Percentiles rank a stretch among this genome's conserved stretches.
phyloP scores from a whole-genome alignment of 495 filamentous ascomycete genomes.

The Aspergillus mulundensis region DNA sequence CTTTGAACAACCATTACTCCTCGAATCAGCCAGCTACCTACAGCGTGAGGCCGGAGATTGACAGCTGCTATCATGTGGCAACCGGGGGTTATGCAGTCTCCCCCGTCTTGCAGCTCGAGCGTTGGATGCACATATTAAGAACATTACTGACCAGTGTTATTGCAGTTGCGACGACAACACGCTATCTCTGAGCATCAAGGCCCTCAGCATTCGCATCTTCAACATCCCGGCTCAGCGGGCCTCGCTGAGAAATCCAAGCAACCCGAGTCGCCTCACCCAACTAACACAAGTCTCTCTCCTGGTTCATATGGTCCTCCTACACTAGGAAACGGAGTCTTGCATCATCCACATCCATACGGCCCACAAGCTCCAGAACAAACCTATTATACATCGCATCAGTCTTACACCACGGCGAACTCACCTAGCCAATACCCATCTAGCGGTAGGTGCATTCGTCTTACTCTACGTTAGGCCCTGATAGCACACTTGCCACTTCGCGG shows the following conservation, averaged over 20 bases:
- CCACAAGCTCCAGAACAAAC: slow-evolving; percentile 59
- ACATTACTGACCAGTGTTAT: slow-evolving; percentile 11
- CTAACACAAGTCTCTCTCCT: slow-evolving; percentile 45
- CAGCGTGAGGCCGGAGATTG: neutral
- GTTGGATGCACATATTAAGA: neutral
- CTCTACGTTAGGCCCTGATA: neutral
- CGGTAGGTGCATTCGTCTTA: slow-evolving; percentile 53
- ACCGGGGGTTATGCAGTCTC: slow-evolving; percentile 1
- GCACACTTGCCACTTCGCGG: neutral
- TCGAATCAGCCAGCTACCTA: neutral
- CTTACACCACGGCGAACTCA: slow-evolving; percentile 67
- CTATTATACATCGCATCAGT: slow-evolving; percentile 68
- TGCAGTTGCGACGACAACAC: slow-evolving; percentile 33
- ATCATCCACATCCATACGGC: slow-evolving; percentile 50
- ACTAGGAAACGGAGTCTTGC: slow-evolving; percentile 39
- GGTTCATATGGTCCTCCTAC: slow-evolving; percentile 56
- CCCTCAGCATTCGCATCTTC: slow-evolving; percentile 37
- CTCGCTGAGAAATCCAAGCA: slow-evolving; percentile 65
- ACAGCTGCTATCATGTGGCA: slow-evolving; percentile 2
- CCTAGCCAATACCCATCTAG: slow-evolving; percentile 71
- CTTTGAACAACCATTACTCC: neutral
- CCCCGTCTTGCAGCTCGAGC: neutral
- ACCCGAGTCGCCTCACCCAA: slow-evolving; percentile 45
- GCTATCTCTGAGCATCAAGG: slow-evolving; percentile 23
- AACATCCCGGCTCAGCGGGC: slow-evolving; percentile 59